Evolutionary conservation across 1,139 yeast species (phyloP).

Genomic region (Ogataea hybrid): DNA sequence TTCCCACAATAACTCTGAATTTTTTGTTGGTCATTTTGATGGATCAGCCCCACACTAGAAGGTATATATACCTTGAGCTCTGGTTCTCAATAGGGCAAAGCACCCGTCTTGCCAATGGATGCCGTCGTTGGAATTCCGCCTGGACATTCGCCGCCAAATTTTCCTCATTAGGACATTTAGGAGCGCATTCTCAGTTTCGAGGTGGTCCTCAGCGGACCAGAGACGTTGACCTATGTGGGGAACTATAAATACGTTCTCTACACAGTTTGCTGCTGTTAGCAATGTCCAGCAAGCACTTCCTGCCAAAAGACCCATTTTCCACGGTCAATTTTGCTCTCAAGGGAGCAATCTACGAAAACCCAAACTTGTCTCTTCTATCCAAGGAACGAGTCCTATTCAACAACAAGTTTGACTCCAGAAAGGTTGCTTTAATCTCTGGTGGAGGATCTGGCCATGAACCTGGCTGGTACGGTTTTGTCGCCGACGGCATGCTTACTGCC

Average conservation of each 20-base stretch:
- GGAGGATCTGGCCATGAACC: constrained; percentile 52
- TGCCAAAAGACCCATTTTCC: constrained; percentile 27
- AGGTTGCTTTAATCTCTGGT: constrained; percentile 40
- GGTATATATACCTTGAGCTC: background rate
- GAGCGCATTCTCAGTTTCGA: background rate
- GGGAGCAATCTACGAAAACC: constrained; percentile 34
- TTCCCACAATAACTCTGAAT: constrained; percentile 37
- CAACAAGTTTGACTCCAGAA: constrained; percentile 30
- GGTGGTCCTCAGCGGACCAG: background rate
- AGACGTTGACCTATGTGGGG: background rate
- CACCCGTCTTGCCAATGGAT: too few species aligned
- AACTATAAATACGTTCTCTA: background rate
- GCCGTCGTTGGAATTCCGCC: too few species aligned
- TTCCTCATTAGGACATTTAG: constrained; percentile 1
- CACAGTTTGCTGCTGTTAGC: background rate
- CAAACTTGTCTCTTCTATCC: constrained; percentile 32
- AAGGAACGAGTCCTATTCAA: constrained; percentile 39
- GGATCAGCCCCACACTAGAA: background rate
- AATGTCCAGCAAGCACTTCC: constrained; percentile 39
- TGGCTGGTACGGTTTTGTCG: constrained; percentile 45
- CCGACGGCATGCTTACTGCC: constrained; percentile 44
- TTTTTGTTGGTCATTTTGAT: background rate
- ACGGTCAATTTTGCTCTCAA: constrained; percentile 28
- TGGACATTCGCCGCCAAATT: background rate
- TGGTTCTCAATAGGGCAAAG: too few species aligned